These are phyloP conservation scores for Diaporthe vexans DNA, from an alignment of 2,329 filamentous ascomycete genomes.

Conservation along the genomic window DNA sequence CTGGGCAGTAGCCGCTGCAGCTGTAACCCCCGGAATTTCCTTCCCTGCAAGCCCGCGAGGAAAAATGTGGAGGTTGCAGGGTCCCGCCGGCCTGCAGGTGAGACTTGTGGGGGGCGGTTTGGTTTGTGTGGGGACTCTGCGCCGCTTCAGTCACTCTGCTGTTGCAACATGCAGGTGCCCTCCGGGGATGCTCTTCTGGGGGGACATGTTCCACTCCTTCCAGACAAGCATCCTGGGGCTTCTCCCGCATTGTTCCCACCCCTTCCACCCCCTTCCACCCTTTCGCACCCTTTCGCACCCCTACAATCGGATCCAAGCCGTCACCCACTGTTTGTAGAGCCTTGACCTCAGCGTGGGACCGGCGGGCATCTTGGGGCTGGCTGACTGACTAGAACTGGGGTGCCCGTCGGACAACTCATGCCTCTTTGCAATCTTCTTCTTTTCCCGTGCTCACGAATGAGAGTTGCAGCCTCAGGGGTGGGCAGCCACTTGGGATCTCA, in stretches of 20 bases:
- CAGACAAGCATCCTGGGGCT: conserved; percentile 14
- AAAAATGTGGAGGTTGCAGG: conserved; percentile 31
- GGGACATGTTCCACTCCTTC: conserved; percentile 26
- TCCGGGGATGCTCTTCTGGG: background rate
- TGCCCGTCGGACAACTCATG: background rate
- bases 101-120: conserved; percentile 27
- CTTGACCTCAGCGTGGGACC: conserved; percentile 16
- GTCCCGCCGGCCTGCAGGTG: conserved; percentile 28
- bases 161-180: background rate
- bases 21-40: conserved; percentile 35
- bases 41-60: conserved; percentile 10
- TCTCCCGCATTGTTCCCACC: conserved; percentile 19
- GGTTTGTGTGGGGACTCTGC: conserved; percentile 10
- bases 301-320: conserved; percentile 18
- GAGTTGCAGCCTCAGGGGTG: conserved; percentile 24
- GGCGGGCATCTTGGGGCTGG: conserved; percentile 2
- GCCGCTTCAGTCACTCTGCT: background rate
- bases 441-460: conserved; percentile 25
- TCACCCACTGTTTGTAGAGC: background rate
- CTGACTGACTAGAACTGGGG: no score
- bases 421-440: background rate
- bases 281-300: no score
- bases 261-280: background rate
- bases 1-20: conserved; percentile 32
- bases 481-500: conserved; percentile 26